Percentiles rank a stretch among this genome's conserved stretches.
phyloP scores from a whole-genome alignment of 1,284 basidiomycete species.

The Irpex sp. region DNA sequence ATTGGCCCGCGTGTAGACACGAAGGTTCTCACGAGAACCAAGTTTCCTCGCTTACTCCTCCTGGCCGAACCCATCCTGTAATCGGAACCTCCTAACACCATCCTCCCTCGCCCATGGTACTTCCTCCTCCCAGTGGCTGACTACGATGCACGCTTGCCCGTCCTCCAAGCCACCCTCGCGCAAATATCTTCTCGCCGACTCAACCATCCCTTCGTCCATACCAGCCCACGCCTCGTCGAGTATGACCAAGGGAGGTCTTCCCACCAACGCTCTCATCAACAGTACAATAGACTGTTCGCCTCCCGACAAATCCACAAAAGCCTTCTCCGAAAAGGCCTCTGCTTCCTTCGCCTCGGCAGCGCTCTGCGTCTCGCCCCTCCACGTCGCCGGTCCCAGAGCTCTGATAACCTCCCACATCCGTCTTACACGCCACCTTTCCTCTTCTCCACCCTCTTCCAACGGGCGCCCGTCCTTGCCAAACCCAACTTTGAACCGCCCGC shows the following conservation, averaged over 20 bases:
- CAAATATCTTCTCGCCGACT: slow-evolving; percentile 60
- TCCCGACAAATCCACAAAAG: slow-evolving; percentile 60
- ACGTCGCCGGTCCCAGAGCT: slow-evolving; percentile 58
- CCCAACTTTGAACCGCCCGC: slow-evolving; percentile 45
- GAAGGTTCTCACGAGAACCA: too few relatives aligned
- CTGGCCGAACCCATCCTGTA: slow-evolving; percentile 35
- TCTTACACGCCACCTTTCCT: slow-evolving; percentile 41
- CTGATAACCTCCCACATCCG: slow-evolving; percentile 54
- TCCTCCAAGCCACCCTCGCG: slow-evolving; percentile 43
- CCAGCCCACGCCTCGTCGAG: slow-evolving; percentile 91
- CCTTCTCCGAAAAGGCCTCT: slow-evolving; percentile 38
- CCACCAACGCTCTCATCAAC: slow-evolving; percentile 82
- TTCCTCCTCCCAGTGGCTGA: slow-evolving; percentile 90
- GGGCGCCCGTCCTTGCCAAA: slow-evolving; percentile 25
- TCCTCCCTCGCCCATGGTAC: slow-evolving; percentile 67
- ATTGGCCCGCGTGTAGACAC: too few relatives aligned
- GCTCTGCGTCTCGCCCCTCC: slow-evolving; percentile 25
- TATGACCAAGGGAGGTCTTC: slow-evolving; percentile 65
- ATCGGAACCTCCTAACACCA: slow-evolving; percentile 37
- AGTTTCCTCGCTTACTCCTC: slow-evolving; percentile 10
- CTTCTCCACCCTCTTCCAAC: slow-evolving; percentile 28
- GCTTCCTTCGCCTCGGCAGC: slow-evolving; percentile 15
- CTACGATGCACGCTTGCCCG: slow-evolving; percentile 75
- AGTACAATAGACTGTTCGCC: slow-evolving; percentile 79
- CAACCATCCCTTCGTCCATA: slow-evolving; percentile 79